phyloP scores from a whole-genome alignment of 441 rosid genomes.

The Gossypium schwendimanii region DNA sequence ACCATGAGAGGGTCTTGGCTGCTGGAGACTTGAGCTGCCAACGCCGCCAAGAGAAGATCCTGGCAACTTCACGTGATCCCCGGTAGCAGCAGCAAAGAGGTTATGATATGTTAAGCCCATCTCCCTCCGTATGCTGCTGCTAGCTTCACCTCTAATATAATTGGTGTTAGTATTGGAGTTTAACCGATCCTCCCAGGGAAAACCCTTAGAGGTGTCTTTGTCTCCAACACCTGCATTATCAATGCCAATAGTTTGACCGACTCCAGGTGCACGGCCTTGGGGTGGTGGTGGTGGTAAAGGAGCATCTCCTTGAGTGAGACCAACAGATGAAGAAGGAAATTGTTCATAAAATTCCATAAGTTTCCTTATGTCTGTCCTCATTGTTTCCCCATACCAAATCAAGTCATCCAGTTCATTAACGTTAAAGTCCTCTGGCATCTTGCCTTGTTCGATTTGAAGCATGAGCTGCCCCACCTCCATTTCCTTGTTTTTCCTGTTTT shows the following conservation, averaged over 20 bases:
- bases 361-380: neutral
- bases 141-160: neutral
- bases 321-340: neutral
- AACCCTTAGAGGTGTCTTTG: neutral
- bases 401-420: neutral
- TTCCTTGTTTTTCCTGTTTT: neutral
- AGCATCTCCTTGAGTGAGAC: neutral
- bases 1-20: neutral
- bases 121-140: neutral
- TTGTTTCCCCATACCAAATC: neutral
- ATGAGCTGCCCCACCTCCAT: neutral
- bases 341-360: neutral
- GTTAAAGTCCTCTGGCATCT: neutral
- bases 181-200: conserved; percentile 20
- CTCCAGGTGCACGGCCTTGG: neutral
- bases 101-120: neutral
- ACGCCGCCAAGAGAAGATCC: neutral
- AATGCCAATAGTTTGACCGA: neutral
- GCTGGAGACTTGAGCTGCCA: neutral
- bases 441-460: neutral
- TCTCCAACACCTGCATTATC: neutral
- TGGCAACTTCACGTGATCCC: neutral
- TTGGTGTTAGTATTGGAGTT: conserved; percentile 3
- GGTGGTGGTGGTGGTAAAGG: neutral
- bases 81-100: neutral